Conservation (phyloP, 2,329 filamentous ascomycete species). For the Stagonosporopsis cucurbitacearum region DNA sequence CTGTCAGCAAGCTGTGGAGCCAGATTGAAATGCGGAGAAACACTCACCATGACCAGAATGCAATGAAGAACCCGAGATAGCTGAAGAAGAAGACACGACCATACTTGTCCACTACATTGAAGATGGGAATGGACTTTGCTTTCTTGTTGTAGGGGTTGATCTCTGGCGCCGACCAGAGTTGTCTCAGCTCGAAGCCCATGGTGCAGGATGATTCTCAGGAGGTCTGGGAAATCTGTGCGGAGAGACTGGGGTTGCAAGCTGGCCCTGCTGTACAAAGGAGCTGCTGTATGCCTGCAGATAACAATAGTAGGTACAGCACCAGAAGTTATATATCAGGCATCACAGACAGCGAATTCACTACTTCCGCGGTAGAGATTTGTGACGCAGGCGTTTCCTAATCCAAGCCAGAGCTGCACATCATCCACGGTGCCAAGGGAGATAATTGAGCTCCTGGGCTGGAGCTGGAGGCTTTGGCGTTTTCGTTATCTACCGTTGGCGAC, state of each 20-base stretch:
- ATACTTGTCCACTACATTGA: conserved; percentile 81
- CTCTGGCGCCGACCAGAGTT: conserved; percentile 63
- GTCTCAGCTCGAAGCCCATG: conserved; percentile 45
- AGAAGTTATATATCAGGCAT: conserved; percentile 36
- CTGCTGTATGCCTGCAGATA: conserved; percentile 25
- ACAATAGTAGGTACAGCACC: conserved; percentile 20
- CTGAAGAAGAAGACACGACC: conserved; percentile 90
- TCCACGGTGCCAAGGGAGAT: conserved; percentile 29
- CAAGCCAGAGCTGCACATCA: conserved; percentile 25
- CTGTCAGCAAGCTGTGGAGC: conserved; percentile 29
- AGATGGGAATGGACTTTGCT: conserved; percentile 76
- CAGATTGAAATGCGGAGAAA: conserved; percentile 9
- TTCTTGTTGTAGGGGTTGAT: conserved; percentile 86
- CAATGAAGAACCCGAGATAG: conserved; percentile 84
- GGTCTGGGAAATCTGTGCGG: conserved; percentile 8
- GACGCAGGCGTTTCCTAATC: conserved; percentile 26
- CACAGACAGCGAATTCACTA: conserved; percentile 28
- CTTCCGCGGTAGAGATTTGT: conserved; percentile 45
- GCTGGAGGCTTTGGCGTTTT: conserved; percentile 24
- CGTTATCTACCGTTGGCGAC: conserved; percentile 37
- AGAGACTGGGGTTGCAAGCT: conserved; percentile 20
- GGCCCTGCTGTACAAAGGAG: conserved; percentile 13
- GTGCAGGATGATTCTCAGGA: conserved; percentile 14
- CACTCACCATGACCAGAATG: conserved; percentile 78
- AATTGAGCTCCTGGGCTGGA: conserved; percentile 31